Evolutionary conservation across 176 grass and related monocot species (phyloP).

Genomic region (maize (Zea mays)): DNA sequence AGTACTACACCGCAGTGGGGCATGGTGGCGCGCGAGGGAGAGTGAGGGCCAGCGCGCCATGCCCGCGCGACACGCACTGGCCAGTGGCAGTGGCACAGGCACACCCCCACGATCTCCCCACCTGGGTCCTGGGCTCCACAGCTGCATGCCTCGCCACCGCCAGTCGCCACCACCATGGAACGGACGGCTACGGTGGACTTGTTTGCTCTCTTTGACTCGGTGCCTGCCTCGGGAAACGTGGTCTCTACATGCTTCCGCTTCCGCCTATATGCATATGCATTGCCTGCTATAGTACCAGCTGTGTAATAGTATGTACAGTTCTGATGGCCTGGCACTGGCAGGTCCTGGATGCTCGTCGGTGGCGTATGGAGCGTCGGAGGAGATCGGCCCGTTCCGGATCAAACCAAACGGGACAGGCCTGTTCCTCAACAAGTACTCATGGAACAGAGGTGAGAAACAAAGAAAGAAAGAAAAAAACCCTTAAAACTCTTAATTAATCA

Average conservation of each 20-base stretch:
- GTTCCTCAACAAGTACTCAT: slow-evolving; percentile 83
- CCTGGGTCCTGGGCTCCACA: slow-evolving; percentile 23
- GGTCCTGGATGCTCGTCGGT: slow-evolving; percentile 97
- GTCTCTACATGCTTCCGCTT: too few species aligned
- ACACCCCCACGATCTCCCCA: too few species aligned
- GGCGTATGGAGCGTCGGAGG: slow-evolving; percentile 97
- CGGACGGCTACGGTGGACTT: not conserved
- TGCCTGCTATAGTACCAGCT: too few species aligned
- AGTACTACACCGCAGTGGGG: not conserved
- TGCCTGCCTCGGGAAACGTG: not conserved
- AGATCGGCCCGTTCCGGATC: slow-evolving; percentile 82
- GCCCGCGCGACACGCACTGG: slow-evolving; percentile 16
- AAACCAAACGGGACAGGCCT: slow-evolving; percentile 65
- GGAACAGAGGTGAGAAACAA: slow-evolving; percentile 61
- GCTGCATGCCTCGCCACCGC: not conserved
- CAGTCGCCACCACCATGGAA: slow-evolving; percentile 9
- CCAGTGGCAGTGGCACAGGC: too few species aligned
- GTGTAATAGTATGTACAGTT: too few species aligned
- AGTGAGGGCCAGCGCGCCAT: not conserved
- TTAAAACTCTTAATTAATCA: too few species aligned
- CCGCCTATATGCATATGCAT: too few species aligned
- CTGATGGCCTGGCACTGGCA: slow-evolving; percentile 6
- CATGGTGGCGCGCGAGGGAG: not conserved
- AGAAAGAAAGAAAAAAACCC: too few species aligned
- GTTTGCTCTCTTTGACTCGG: slow-evolving; percentile 29